Base-by-base conservation (phyloP, 768 basidiomycete genomes). In the Psilocybe azurescens region DNA sequence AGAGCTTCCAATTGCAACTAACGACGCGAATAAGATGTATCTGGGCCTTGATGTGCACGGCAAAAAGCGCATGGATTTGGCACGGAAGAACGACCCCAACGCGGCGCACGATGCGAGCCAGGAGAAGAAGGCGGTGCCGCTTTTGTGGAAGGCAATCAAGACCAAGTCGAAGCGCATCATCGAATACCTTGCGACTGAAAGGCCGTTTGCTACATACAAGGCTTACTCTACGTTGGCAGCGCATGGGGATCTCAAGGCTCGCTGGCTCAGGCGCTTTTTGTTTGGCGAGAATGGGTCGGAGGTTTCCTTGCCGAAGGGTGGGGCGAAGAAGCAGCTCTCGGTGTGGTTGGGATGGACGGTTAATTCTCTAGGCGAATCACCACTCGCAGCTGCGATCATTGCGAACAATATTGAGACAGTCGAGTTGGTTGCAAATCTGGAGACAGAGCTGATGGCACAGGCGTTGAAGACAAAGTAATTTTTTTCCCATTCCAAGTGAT, bases 1-100 rank as follows among this genome's bases (percentile, higher is more conserved):
- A 6, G 72, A 74, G 18, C 59, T 66, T 11, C 67, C 72, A 28
- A 61, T 62, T 9, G 65, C 70, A 9, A 62, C 69, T 44, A 78
- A 79, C 63, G 79, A 81, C 63, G 64, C 71, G 57, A 78, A 80
- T 67, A 78, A 73, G 67, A 50, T 82, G 0, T 89, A 89, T 65
- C 81, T 87, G 16, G 87, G 88, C 0, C 75, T 89, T 46, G 82
- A 81, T 58, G 84, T 89, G 20, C 84, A 87, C 60, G 87, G 86
- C n/a, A 86, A 86, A 75, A 88, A 88, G 67, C 77, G 84, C 3
- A 75, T 77, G 14, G 86, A 87, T 65, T 75, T 87, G 8, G 83
- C 83, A 0, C 74, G 68, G 55, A 80, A 77, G 66, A 81, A 81
- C 53, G 85, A 87, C 64, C 83, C 84, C 0, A 77, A 83, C 60